These are phyloP conservation scores for Nissolia schottii DNA, from an alignment of 306 rosid species.

Conservation along the genomic window DNA sequence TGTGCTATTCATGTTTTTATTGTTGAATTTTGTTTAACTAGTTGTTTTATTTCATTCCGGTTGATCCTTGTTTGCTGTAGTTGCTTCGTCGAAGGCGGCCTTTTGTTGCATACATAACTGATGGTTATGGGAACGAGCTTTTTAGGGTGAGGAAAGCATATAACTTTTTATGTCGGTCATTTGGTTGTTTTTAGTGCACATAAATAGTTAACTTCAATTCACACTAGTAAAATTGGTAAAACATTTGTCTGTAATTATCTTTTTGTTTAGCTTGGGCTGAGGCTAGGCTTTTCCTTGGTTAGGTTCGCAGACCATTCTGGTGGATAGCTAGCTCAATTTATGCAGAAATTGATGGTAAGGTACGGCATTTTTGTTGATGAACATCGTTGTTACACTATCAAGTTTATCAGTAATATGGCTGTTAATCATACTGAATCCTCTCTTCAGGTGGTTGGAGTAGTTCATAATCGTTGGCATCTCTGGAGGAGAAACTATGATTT, in stretches of 20 bases:
- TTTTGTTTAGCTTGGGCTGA: conserved; percentile 26
- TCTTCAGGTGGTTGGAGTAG: conserved; percentile 89
- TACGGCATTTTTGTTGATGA: conserved; percentile 33
- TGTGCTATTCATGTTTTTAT: not conserved
- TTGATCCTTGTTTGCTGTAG: conserved; percentile 43
- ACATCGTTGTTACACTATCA: not conserved
- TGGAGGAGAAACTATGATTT: conserved; percentile 96
- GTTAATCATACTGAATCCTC: conserved; percentile 27
- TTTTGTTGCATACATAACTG: conserved; percentile 83
- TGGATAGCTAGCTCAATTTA: conserved; percentile 97
- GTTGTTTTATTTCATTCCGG: conserved; percentile 12
- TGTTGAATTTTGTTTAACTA: not conserved
- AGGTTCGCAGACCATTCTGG: conserved; percentile 99
- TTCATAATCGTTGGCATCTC: conserved; percentile 95
- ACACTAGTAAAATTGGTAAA: not conserved
- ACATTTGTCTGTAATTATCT: not conserved
- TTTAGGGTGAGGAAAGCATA: conserved; percentile 62
- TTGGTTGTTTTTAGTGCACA: not conserved
- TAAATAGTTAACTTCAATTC: not conserved
- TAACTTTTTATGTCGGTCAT: not conserved
- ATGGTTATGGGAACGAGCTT: conserved; percentile 73
- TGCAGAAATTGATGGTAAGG: conserved; percentile 92
- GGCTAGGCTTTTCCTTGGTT: conserved; percentile 21
- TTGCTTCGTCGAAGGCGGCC: conserved; percentile 84
- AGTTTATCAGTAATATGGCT: conserved; percentile 22